Evolutionary conservation across 768 basidiomycete genomes (phyloP).

Genomic region (Lanmaoa rubissima): DNA sequence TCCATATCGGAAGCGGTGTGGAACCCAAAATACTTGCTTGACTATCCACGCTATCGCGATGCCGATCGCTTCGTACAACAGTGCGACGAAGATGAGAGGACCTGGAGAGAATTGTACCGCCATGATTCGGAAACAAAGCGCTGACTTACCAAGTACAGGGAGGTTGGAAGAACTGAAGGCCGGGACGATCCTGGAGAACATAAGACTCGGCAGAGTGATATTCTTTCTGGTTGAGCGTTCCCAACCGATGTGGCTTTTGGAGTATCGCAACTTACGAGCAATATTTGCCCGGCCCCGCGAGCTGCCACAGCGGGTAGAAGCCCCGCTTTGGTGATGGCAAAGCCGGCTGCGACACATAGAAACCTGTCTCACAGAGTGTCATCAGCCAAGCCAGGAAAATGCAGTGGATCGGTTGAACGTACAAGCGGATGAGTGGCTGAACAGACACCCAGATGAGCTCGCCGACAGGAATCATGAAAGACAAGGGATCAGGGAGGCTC

Average conservation of each 20-base stretch:
- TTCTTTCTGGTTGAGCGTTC: conserved; percentile 35
- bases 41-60: conserved; percentile 51
- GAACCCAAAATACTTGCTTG: conserved; percentile 70
- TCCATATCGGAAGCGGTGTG: conserved; percentile 72
- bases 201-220: conserved; percentile 57
- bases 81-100: conserved; percentile 59
- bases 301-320: conserved; percentile 60
- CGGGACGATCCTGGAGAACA: conserved; percentile 73
- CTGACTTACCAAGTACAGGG: conserved; percentile 44
- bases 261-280: conserved; percentile 39
- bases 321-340: conserved; percentile 56
- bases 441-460: conserved; percentile 62
- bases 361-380: conserved; percentile 37
- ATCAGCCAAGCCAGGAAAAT: not conserved
- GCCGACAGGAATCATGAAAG: conserved; percentile 34
- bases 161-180: conserved; percentile 61
- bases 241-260: not conserved
- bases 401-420: conserved; percentile 22
- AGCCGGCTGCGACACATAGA: conserved; percentile 53
- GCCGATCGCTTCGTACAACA: conserved; percentile 59
- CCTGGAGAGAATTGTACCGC: conserved; percentile 36
- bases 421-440: conserved; percentile 60
- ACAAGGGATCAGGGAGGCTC: not conserved
- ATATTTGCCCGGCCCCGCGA: conserved; percentile 56
- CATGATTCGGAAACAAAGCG: not conserved